These are phyloP conservation scores for Pistacia atlantica DNA, from an alignment of 345 rosid species.

Conservation along the genomic window DNA sequence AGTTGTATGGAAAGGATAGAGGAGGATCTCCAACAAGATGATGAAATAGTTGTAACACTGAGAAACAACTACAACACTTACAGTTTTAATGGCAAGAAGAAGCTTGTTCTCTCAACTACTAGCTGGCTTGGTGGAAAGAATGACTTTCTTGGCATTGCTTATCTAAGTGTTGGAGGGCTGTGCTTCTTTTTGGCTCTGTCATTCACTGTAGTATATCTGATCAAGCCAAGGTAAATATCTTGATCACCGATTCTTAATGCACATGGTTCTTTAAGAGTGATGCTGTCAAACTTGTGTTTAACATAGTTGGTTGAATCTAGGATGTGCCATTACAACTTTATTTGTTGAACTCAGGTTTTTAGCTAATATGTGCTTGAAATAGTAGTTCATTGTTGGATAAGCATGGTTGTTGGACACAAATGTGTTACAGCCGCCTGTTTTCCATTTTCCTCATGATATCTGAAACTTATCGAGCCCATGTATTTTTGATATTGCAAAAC, in stretches of 20 bases:
- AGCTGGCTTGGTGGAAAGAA: slow-evolving; percentile 99
- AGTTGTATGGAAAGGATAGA: slow-evolving; percentile 96
- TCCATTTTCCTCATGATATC: neutral
- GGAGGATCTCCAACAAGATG: slow-evolving; percentile 60
- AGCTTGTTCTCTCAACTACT: slow-evolving; percentile 91
- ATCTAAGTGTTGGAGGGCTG: slow-evolving; percentile 85
- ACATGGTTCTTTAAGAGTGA: neutral
- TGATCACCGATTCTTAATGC: neutral
- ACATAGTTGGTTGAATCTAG: neutral
- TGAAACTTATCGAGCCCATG: neutral
- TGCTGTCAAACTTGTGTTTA: neutral
- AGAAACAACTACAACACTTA: slow-evolving; percentile 83
- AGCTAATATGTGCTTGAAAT: neutral
- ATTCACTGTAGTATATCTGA: slow-evolving; percentile 80
- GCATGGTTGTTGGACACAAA: neutral
- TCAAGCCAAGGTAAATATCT: slow-evolving; percentile 83
- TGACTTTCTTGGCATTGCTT: slow-evolving; percentile 96
- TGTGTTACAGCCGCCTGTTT: neutral
- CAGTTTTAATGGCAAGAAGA: slow-evolving; percentile 94
- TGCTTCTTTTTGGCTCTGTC: slow-evolving; percentile 85
- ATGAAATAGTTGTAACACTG: slow-evolving; percentile 55
- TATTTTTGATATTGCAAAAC: neutral
- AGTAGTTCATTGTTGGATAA: neutral
- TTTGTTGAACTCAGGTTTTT: neutral
- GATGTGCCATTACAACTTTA: neutral